Percentiles rank a stretch among this genome's conserved stretches.
These are phyloP conservation scores for Crinitomyces ghanaensis DNA, from an alignment of 805 yeast genomes.

Conservation along the genomic window DNA sequence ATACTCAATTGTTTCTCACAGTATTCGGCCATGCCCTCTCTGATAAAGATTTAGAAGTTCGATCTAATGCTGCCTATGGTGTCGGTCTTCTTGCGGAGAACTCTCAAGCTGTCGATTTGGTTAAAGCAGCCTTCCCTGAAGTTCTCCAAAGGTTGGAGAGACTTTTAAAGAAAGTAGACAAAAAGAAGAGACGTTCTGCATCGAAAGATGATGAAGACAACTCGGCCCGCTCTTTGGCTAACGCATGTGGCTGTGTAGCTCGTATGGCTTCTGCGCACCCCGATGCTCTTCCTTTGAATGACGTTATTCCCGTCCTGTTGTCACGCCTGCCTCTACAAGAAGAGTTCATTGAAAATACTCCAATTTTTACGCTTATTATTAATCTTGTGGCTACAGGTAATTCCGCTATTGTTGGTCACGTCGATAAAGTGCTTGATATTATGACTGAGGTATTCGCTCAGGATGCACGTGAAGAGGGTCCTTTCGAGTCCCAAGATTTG, in stretches of 20 bases:
- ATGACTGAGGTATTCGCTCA: slow-evolving; percentile 62
- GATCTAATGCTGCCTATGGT: slow-evolving; percentile 95
- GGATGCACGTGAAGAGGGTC: slow-evolving; percentile 59
- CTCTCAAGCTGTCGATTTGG: slow-evolving; percentile 41
- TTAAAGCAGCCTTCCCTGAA: slow-evolving; percentile 51
- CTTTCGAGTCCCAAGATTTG: slow-evolving; percentile 61
- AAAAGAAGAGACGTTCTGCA: slow-evolving; percentile 34
- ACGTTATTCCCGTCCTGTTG: slow-evolving; percentile 62
- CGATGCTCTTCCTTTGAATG: slow-evolving; percentile 60
- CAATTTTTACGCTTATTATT: slow-evolving; percentile 70
- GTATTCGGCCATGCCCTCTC: slow-evolving; percentile 58
- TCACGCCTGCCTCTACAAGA: slow-evolving; percentile 75
- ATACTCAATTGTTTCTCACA: slow-evolving; percentile 33
- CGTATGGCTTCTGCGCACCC: slow-evolving; percentile 73
- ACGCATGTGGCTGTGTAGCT: slow-evolving; percentile 95
- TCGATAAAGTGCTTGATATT: slow-evolving; percentile 43
- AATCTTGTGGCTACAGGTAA: slow-evolving; percentile 57
- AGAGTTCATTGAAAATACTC: slow-evolving; percentile 87
- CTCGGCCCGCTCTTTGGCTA: slow-evolving; percentile 75
- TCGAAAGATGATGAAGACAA: slow-evolving; percentile 65
- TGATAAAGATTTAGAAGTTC: slow-evolving; percentile 74
- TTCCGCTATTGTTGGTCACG: slow-evolving; percentile 34
- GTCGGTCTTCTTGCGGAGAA: slow-evolving; percentile 62
- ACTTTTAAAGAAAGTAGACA: slow-evolving; percentile 67
- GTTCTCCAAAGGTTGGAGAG: slow-evolving; percentile 59